Conservation (phyloP, 495 filamentous ascomycete genomes). For the Annulohypoxylon stygium region DNA sequence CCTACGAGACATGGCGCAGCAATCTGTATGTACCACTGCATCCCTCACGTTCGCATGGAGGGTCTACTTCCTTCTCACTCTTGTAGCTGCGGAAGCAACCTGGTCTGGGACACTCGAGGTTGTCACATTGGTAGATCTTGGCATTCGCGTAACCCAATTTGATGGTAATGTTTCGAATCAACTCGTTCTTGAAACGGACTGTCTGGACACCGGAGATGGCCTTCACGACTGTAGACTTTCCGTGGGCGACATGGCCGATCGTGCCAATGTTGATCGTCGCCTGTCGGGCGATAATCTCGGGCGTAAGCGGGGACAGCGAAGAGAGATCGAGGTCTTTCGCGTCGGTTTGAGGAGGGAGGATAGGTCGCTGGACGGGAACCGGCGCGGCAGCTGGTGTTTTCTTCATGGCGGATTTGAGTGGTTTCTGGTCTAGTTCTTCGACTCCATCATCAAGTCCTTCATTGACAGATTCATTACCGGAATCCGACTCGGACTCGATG, state of each 20-base stretch:
- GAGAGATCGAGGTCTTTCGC: constrained; percentile 85
- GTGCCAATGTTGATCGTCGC: constrained; percentile 99
- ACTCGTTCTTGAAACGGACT: constrained; percentile 98
- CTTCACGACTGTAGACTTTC: constrained; percentile 98
- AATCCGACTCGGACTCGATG: constrained; percentile 47
- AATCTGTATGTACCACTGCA: constrained; percentile 87
- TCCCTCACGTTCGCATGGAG: constrained; percentile 92
- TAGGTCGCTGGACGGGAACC: constrained; percentile 61
- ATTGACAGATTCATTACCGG: constrained; percentile 58
- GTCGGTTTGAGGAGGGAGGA: constrained; percentile 89
- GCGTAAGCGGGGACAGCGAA: constrained; percentile 83
- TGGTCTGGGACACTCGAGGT: constrained; percentile 86
- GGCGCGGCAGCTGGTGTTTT: constrained; percentile 57
- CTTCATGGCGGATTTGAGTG: constrained; percentile 62
- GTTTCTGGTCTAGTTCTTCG: constrained; percentile 58
- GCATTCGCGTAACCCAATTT: constrained; percentile 99
- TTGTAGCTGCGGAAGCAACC: constrained; percentile 97
- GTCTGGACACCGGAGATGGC: constrained; percentile 99
- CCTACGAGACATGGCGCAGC: constrained; percentile 88
- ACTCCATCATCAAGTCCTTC: constrained; percentile 54
- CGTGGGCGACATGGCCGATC: constrained; percentile 98
- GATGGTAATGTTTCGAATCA: constrained; percentile 99
- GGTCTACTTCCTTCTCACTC: constrained; percentile 97
- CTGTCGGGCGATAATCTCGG: constrained; percentile 96
- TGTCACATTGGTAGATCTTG: constrained; percentile 99